Evolutionary conservation across 805 yeast genomes (phyloP), one percentile per base, ranked within the genome.

Genomic region (Candida argentea): DNA sequence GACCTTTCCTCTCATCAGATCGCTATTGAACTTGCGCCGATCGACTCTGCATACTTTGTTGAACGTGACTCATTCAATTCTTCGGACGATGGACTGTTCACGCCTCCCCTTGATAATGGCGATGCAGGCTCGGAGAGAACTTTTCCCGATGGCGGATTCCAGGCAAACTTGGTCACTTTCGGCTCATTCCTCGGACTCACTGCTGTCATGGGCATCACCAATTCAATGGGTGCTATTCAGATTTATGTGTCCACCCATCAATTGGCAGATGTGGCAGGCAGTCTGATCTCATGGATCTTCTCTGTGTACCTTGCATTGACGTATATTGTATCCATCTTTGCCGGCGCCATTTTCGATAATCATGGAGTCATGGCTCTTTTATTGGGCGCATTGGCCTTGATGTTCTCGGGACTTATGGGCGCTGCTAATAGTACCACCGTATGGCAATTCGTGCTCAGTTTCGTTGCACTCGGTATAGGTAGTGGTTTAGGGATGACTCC

Each of bases 111-210:
- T 18, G 20, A 18, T 18, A 18, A 7, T 18, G 9, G 20, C 20
- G 10, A 18, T 18, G 20, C 7, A 18, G 9, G 20, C 7, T 7
- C 20, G 20, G 9, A 18, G 10, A 18, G 20, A 18, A 18, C 10
- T 18, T 7, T 21, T 19, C 52, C 52, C 6, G 52, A 47, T 16
- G 52, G 52, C 10, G 52, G 52, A 1, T 14, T 25, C 10, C 38
- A 33, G 11, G 52, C 52, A 7, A 40, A 45, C 26, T 25, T 31
- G 25, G 51, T 46, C 15, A 41, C 46, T 8, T 29, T 43, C 4
- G 52, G 52, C 14, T 35, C 69, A 3, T 54, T 58, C 18, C 40
- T 70, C 8, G 80, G 80, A 1, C 49, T 73, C 14, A 73, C 52
- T 11, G 52, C 37, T 26, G 34, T 34, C 25, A 42, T 42, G 17